Evolutionary conservation across 164 flowering plant species (phyloP), one percentile per base, ranked within the genome.

Genomic region (Stephania yunnanensis): DNA sequence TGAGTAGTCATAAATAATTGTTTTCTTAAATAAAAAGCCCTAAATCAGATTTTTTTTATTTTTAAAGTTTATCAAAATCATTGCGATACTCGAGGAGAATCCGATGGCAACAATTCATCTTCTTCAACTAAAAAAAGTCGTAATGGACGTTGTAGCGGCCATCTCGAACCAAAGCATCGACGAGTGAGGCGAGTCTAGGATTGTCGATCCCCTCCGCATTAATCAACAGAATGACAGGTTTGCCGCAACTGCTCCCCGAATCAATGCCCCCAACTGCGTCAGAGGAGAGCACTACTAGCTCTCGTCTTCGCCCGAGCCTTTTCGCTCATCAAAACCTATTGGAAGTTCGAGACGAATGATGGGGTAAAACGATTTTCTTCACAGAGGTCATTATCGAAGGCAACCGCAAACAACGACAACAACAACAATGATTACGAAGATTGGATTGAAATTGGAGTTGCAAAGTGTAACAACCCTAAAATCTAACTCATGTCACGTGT

Each of bases 141-240:
- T 25, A 25, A 73, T 87, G 81, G 81, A 95, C 95, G 77, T 79
- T 85, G 84, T 82, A 92, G 65, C 78, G 84, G n/a, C 92, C 92
- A 29, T 81, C 82, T 31, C 80, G 78, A 46, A 89, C 94, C 48
- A 95, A 84, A 73, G 94, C 99, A 22, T 91, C 85, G 44, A 93
- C 97, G 68, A 95, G 92, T 64, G 0, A 78, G 0, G 81, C 82
- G 45, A 95, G 90, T 17, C 99, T 98, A 3, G 88, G 87, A 5
- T 97, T 86, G 7, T 90, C 97, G 72, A 93, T 92, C 64, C 98
- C 99, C 63, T 93, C 97, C 29, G 88, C 91, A 81, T 90, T 95
- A 1, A 97, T 95, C 46, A 95, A 86, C 69, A 95, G 82, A 53
- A 96, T 79, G 20, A 90, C 74, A 1, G 99, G 97, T 78, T 87